A percentile compares a stretch with the other conserved stretches of the same genome.
Conservation (phyloP, 177 flowering plant species). For the Vitis hybrid region DNA sequence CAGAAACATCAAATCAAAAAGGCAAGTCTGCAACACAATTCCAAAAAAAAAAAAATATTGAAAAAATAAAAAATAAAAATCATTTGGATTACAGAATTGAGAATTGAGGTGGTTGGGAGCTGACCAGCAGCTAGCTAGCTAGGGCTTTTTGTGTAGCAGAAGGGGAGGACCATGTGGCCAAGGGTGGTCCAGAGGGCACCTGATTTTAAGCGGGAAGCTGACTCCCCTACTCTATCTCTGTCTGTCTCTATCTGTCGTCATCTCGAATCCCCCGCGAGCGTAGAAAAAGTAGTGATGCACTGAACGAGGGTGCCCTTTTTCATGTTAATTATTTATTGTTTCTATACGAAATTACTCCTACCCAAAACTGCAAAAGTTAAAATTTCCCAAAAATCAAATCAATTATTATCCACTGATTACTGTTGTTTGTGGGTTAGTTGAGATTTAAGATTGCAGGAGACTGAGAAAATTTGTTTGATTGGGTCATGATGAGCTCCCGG, state of each 20-base stretch:
- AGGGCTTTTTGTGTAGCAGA: too few relatives aligned
- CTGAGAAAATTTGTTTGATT: conserved; percentile 17
- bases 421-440: not conserved
- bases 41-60: not conserved
- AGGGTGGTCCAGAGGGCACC: conserved; percentile 11
- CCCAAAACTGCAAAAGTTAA: too few relatives aligned
- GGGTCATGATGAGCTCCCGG: conserved; percentile 19
- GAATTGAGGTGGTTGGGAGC: too few relatives aligned
- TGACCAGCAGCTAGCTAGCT: too few relatives aligned
- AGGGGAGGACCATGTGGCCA: not conserved
- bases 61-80: not conserved
- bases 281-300: conserved; percentile 24
- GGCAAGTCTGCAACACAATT: too few relatives aligned
- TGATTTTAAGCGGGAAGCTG: conserved; percentile 8
- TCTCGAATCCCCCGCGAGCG: conserved; percentile 29
- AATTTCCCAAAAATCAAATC: too few relatives aligned
- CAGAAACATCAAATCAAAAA: too few relatives aligned
- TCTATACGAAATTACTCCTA: too few relatives aligned
- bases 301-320: conserved; percentile 30
- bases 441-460: not conserved
- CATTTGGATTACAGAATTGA: too few relatives aligned
- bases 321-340: conserved; percentile 15
- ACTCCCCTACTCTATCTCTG: conserved; percentile 2
- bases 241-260: conserved; percentile 19
- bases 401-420: not conserved